phyloP scores from a whole-genome alignment of 495 filamentous ascomycete genomes.

The Penicillium paxilli region DNA sequence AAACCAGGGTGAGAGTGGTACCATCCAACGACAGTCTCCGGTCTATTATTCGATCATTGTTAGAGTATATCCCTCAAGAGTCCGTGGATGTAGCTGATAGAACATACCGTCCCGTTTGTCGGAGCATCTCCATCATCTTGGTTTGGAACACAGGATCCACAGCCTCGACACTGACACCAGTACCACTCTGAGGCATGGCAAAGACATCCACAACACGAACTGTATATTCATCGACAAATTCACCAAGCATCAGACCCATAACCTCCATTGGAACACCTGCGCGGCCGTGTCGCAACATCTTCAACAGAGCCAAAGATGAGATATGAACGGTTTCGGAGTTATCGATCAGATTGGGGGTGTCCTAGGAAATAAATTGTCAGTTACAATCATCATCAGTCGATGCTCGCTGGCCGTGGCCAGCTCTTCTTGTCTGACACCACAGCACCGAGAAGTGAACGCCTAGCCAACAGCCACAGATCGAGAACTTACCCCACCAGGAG shows the following conservation, averaged over 20 bases:
- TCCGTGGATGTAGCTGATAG: neutral
- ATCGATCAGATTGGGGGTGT: conserved; percentile 86
- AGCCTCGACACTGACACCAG: conserved; percentile 96
- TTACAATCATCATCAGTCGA: neutral
- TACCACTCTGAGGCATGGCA: conserved; percentile 99
- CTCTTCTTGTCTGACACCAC: neutral
- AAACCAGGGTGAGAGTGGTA: conserved; percentile 99
- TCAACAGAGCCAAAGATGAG: conserved; percentile 92
- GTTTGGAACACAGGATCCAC: conserved; percentile 98
- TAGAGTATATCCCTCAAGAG: neutral
- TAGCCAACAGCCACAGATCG: conserved; percentile 7
- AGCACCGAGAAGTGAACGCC: conserved; percentile 2
- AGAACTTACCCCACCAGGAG: conserved; percentile 74
- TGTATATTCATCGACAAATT: conserved; percentile 98
- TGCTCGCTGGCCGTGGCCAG: neutral
- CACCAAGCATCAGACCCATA: conserved; percentile 98
- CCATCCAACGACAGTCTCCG: conserved; percentile 97
- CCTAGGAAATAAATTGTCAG: conserved; percentile 49
- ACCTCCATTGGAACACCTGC: conserved; percentile 99
- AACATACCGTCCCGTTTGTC: conserved; percentile 88
- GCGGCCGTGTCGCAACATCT: conserved; percentile 97
- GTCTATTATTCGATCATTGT: conserved; percentile 49
- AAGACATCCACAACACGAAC: conserved; percentile 98
- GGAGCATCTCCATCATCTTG: conserved; percentile 99
- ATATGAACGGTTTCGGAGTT: conserved; percentile 99